Conservation (phyloP, 228 moss, liverwort and hornwort species). For the Sphagnum magellanicum region DNA sequence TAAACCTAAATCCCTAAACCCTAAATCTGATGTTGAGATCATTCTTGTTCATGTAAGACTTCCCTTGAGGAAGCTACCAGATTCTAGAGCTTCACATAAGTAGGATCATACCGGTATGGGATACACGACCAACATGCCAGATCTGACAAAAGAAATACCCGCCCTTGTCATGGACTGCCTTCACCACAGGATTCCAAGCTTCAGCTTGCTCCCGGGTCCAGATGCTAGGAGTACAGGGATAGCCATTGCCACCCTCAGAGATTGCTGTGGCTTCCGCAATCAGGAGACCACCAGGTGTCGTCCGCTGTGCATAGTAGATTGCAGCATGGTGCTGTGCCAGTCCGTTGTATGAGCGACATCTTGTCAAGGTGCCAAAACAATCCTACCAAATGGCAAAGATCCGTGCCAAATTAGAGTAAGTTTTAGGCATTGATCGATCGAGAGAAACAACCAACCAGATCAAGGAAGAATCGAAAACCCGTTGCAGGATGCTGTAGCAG, state of each 20-base stretch:
- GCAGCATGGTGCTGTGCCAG: slow-evolving; percentile 34
- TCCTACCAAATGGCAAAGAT: slow-evolving; percentile 7
- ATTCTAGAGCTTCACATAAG: too few species aligned
- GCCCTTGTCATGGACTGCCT: slow-evolving; percentile 46
- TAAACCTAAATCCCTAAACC: too few species aligned
- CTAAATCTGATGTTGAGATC: too few species aligned
- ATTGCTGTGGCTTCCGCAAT: slow-evolving; percentile 32
- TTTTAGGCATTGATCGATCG: neutral
- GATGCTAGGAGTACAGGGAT: slow-evolving; percentile 20
- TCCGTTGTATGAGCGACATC: slow-evolving; percentile 25
- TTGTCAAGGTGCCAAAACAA: slow-evolving; percentile 30
- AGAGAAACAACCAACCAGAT: neutral
- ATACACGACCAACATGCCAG: slow-evolving; percentile 32
- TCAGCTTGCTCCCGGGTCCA: slow-evolving; percentile 43
- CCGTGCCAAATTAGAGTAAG: neutral
- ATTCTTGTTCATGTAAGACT: too few species aligned
- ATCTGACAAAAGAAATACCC: slow-evolving; percentile 35
- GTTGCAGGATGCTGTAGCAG: too few species aligned
- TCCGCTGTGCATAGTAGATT: slow-evolving; percentile 33
- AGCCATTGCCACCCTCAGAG: slow-evolving; percentile 16
- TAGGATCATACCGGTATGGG: slow-evolving; percentile 13
- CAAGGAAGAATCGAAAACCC: neutral
- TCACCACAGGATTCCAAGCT: slow-evolving; percentile 53
- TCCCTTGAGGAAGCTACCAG: too few species aligned
- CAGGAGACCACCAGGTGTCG: slow-evolving; percentile 30